A percentile compares a stretch with the other conserved stretches of the same genome.
phyloP scores from a whole-genome alignment of 2,329 filamentous ascomycete species.

The Verticillium nubilum region DNA sequence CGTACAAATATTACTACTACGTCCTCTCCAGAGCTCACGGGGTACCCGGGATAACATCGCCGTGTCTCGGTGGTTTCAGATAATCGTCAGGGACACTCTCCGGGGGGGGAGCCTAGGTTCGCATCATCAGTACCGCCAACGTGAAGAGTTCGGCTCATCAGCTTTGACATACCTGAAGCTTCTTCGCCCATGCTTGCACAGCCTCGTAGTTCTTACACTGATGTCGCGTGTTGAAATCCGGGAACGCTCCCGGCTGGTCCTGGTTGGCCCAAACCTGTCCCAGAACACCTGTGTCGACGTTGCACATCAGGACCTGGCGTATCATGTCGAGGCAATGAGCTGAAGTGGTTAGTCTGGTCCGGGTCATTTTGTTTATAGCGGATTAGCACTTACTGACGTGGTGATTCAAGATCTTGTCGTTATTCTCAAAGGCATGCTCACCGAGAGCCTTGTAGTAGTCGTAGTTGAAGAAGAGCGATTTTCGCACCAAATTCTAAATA shows the following conservation, averaged over 20 bases:
- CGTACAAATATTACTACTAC: neutral
- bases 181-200: conserved; percentile 47
- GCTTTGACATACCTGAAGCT: conserved; percentile 33
- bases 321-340: conserved; percentile 58
- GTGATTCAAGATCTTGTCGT: conserved; percentile 45
- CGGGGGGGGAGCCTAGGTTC: conserved; percentile 11
- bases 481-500: conserved; percentile 48
- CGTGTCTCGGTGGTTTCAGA: conserved; percentile 9
- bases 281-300: conserved; percentile 52
- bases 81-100: conserved; percentile 15
- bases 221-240: conserved; percentile 58
- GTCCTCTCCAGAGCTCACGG: neutral
- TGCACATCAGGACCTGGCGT: conserved; percentile 60
- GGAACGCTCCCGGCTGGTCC: conserved; percentile 41
- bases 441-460: conserved; percentile 47
- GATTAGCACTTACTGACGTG: conserved; percentile 46
- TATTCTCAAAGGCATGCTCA: conserved; percentile 49
- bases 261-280: conserved; percentile 55
- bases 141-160: neutral
- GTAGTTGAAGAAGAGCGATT: conserved; percentile 54
- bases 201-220: conserved; percentile 52
- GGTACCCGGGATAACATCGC: conserved; percentile 6
- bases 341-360: conserved; percentile 13
- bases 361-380: too few species aligned
- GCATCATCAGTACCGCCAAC: neutral